Percentiles rank a stretch among this genome's conserved stretches.
Evolutionary conservation across 208 protist species (phyloP).

Genomic region (Borovskyia barvae): DNA sequence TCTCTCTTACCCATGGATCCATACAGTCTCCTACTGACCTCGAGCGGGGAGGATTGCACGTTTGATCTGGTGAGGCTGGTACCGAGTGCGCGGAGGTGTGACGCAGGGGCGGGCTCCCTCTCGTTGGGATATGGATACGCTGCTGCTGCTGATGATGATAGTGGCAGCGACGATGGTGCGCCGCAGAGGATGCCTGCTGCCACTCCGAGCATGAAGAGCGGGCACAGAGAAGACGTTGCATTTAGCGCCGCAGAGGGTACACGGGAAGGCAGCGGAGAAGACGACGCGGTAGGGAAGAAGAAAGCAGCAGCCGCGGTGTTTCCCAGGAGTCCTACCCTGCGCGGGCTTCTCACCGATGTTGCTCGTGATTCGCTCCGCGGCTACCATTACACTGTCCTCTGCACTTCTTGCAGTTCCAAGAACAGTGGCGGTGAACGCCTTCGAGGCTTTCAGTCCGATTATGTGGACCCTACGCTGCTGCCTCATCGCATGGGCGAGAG

Average conservation of each 20-base stretch:
- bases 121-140: too few relatives aligned
- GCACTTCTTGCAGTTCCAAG: background rate
- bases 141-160: too few relatives aligned
- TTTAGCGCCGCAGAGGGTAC: background rate
- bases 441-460: too few relatives aligned
- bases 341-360: conserved; percentile 7
- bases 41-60: conserved; percentile 5
- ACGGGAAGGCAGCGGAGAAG: background rate
- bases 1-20: too few relatives aligned
- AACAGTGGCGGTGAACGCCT: background rate
- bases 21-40: conserved; percentile 18
- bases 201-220: too few relatives aligned
- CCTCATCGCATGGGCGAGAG: too few relatives aligned
- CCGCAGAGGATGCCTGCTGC: too few relatives aligned
- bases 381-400: conserved; percentile 20
- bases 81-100: too few relatives aligned
- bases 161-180: too few relatives aligned
- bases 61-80: conserved; percentile 9
- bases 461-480: too few relatives aligned
- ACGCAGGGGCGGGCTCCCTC: too few relatives aligned
- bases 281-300: background rate
- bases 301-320: background rate
- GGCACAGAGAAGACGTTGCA: background rate
- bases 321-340: background rate
- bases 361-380: conserved; percentile 15